Evolutionary conservation across 2,329 filamentous ascomycete species (phyloP).

Genomic region (Colletotrichum tropicicola): DNA sequence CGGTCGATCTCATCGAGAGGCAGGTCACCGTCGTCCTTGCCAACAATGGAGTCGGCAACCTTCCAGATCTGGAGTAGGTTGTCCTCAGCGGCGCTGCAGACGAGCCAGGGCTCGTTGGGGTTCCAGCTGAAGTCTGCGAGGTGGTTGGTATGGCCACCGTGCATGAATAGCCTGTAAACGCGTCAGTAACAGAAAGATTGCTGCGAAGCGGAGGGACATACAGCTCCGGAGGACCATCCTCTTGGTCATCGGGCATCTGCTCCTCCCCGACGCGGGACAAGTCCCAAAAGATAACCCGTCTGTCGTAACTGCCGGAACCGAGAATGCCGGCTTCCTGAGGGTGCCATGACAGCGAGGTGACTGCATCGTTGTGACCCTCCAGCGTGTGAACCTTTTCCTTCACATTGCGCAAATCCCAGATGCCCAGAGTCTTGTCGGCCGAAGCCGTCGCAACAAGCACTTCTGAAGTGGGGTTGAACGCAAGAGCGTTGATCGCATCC

Average conservation of each 20-base stretch:
- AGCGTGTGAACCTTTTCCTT: constrained; percentile 90
- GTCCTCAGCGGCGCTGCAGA: constrained; percentile 95
- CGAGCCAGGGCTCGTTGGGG: constrained; percentile 93
- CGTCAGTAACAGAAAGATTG: constrained; percentile 32
- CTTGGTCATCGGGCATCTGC: constrained; percentile 92
- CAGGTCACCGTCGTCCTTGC: constrained; percentile 78
- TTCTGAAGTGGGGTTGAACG: constrained; percentile 94
- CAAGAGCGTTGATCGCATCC: constrained; percentile 94
- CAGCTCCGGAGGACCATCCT: constrained; percentile 95
- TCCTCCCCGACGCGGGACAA: constrained; percentile 91
- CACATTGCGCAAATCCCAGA: constrained; percentile 95
- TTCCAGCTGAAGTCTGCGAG: constrained; percentile 99
- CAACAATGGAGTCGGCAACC: constrained; percentile 83
- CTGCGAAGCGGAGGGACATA: constrained; percentile 46
- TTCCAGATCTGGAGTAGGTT: constrained; percentile 97
- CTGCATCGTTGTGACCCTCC: constrained; percentile 87
- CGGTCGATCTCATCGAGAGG: constrained; percentile 80
- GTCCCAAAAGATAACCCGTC: constrained; percentile 97
- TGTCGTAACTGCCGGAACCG: constrained; percentile 91
- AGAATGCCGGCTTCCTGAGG: constrained; percentile 89
- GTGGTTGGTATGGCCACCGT: constrained; percentile 96
- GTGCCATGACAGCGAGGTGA: constrained; percentile 95
- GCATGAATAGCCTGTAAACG: constrained; percentile 84
- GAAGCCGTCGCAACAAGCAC: constrained; percentile 92
- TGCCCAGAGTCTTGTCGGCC: constrained; percentile 91